Conservation (phyloP, 176 grass and related monocot genomes). For the Oryza glumipatula region DNA sequence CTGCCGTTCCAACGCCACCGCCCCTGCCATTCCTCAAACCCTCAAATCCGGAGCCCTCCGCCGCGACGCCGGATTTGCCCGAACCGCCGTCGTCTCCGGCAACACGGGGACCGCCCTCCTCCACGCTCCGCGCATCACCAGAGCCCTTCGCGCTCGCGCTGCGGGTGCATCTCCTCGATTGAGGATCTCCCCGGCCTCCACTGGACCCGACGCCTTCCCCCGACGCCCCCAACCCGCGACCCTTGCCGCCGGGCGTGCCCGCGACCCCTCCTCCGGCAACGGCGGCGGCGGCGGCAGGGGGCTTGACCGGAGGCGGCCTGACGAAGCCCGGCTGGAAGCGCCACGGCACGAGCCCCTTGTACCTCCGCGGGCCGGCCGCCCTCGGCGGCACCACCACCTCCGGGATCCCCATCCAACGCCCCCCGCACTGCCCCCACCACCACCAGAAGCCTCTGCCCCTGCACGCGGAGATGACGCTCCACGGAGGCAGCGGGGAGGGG, state of each 20-base stretch:
- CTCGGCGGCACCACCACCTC: background rate
- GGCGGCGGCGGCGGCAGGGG: background rate
- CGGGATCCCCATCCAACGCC: constrained; percentile 37
- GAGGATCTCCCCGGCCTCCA: background rate
- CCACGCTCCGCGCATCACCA: background rate
- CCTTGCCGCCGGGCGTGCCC: background rate
- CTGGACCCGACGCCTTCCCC: background rate
- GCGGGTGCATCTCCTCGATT: background rate
- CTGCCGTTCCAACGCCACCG: background rate
- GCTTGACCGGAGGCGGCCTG: constrained; percentile 31
- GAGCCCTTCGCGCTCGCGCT: background rate
- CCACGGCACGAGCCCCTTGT: constrained; percentile 46
- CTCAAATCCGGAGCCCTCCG: background rate
- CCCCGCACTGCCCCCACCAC: background rate
- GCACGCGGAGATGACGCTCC: background rate
- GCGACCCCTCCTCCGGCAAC: background rate
- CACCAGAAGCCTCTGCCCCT: constrained; percentile 19
- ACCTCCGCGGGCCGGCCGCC: constrained; percentile 31
- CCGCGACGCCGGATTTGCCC: background rate
- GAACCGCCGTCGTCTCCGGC: background rate
- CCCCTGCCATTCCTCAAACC: background rate
- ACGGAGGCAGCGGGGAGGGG: background rate
- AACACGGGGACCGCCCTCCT: background rate
- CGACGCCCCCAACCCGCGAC: background rate
- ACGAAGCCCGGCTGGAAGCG: constrained; percentile 49